Evolutionary conservation across 2,329 filamentous ascomycete genomes (phyloP).

Genomic region (Dothistroma septosporum): DNA sequence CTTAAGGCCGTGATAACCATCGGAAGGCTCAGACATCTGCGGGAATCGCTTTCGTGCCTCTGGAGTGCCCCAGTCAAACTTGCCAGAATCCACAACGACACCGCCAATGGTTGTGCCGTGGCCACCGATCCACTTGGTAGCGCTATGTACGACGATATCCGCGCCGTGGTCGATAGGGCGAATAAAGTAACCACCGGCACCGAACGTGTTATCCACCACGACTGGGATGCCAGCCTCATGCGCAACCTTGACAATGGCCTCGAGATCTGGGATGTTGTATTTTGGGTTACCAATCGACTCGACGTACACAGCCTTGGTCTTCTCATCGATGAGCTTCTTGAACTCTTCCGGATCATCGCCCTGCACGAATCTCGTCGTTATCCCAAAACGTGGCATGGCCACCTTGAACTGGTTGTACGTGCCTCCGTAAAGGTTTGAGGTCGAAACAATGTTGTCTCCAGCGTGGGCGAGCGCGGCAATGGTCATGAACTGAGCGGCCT

Average conservation of each 20-base stretch:
- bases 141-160: constrained; percentile 90
- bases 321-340: constrained; percentile 78
- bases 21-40: constrained; percentile 82
- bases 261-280: constrained; percentile 89
- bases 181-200: constrained; percentile 83
- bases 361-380: constrained; percentile 80
- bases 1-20: constrained; percentile 87
- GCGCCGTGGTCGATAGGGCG: constrained; percentile 85
- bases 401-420: constrained; percentile 99
- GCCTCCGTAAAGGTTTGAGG: constrained; percentile 86
- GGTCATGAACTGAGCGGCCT: constrained; percentile 88
- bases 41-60: constrained; percentile 66
- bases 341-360: constrained; percentile 78
- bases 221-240: constrained; percentile 61
- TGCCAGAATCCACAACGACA: constrained; percentile 80
- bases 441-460: constrained; percentile 91
- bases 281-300: constrained; percentile 92
- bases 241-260: constrained; percentile 76
- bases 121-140: constrained; percentile 95
- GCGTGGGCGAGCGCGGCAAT: constrained; percentile 77
- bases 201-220: constrained; percentile 89
- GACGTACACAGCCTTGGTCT: constrained; percentile 86
- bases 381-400: constrained; percentile 77
- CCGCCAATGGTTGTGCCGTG: constrained; percentile 86
- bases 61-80: constrained; percentile 89